Evolutionary conservation across 2,329 filamentous ascomycete species (phyloP).

Genomic region (Fusarium chuoi): DNA sequence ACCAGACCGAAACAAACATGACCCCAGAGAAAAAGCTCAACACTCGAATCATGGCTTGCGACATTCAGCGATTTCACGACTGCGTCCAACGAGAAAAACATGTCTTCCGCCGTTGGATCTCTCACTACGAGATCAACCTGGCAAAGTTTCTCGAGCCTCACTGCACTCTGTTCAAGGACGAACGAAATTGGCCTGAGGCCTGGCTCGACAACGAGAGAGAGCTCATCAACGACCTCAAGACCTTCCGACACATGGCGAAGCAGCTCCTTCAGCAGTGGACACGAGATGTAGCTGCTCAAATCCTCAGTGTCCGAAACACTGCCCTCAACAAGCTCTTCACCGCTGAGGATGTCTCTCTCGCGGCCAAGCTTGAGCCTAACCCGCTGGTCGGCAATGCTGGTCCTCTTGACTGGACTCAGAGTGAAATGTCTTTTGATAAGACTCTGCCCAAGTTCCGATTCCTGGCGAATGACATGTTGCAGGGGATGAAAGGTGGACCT

Average conservation of each 20-base stretch:
- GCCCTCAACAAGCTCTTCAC: not conserved
- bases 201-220: not conserved
- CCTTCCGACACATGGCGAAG: not conserved
- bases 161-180: not conserved
- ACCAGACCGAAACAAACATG: not conserved
- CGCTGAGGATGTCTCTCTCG: not conserved
- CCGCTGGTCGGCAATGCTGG: not conserved
- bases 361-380: not conserved
- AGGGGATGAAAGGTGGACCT: not conserved
- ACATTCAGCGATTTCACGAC: not conserved
- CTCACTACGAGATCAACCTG: not conserved
- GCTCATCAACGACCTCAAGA: not conserved
- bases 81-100: not conserved
- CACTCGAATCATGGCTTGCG: not conserved
- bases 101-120: not conserved
- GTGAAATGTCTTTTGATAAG: not conserved
- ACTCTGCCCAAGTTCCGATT: not conserved
- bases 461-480: not conserved
- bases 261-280: not conserved
- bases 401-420: not conserved
- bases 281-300: not conserved
- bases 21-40: not conserved
- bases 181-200: fast-evolving
- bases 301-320: not conserved
- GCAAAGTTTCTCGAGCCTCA: not conserved